These are phyloP conservation scores for Sisymbrium irio DNA, from an alignment of 345 rosid genomes.

Conservation along the genomic window DNA sequence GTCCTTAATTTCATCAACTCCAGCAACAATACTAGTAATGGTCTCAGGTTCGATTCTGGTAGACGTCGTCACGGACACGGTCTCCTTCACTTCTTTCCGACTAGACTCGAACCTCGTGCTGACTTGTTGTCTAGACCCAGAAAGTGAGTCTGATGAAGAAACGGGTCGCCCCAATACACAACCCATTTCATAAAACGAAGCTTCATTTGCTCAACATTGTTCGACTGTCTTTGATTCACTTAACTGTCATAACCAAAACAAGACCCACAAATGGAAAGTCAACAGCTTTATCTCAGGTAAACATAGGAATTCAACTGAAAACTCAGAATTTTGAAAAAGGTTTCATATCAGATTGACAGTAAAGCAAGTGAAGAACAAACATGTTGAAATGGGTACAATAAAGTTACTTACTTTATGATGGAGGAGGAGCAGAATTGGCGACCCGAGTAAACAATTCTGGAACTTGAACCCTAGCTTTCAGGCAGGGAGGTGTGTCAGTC, in stretches of 20 bases:
- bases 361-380: background rate
- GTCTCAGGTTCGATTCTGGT: background rate
- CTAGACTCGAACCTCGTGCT: background rate
- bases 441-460: background rate
- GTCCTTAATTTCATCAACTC: background rate
- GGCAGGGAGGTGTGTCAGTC: background rate
- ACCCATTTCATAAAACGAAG: constrained; percentile 11
- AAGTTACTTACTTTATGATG: background rate
- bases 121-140: constrained; percentile 8
- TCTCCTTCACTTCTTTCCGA: background rate
- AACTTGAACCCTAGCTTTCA: background rate
- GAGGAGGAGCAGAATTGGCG: background rate
- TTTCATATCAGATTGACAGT: background rate
- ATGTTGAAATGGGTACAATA: background rate
- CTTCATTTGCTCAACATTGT: constrained; percentile 7
- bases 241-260: background rate
- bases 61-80: background rate
- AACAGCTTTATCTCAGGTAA: background rate
- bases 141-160: background rate
- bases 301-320: background rate
- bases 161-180: constrained; percentile 21
- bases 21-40: background rate
- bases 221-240: background rate
- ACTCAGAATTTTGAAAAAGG: background rate
- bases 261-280: background rate